Conservation (phyloP, 176 grass and related monocot species). For the Tillandsia fasciculata region DNA sequence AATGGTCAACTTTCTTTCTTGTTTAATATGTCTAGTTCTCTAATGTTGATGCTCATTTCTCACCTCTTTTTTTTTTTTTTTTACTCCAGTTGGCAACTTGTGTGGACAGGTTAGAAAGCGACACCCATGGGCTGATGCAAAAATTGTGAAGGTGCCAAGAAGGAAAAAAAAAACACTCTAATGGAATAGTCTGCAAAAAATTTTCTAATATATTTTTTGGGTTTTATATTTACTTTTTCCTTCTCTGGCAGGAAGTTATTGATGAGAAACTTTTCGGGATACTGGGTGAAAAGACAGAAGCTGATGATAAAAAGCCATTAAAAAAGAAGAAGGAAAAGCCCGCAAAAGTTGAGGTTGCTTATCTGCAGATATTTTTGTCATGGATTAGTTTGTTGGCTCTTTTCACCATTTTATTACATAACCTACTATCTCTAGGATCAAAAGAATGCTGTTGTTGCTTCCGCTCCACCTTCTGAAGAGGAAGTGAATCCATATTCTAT, state of each 20-base stretch:
- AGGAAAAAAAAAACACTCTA: neutral
- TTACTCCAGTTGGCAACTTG: slow-evolving; percentile 63
- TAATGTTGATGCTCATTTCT: neutral
- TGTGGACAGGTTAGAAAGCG: slow-evolving; percentile 81
- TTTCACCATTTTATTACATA: neutral
- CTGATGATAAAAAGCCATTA: slow-evolving; percentile 81
- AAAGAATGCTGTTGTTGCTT: slow-evolving; percentile 35
- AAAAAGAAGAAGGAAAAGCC: slow-evolving; percentile 96
- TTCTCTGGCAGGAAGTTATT: slow-evolving; percentile 63
- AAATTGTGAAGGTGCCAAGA: slow-evolving; percentile 56
- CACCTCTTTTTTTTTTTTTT: slow-evolving; percentile 10
- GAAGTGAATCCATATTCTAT: slow-evolving; percentile 86
- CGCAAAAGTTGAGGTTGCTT: slow-evolving; percentile 72
- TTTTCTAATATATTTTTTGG: slow-evolving; percentile 17
- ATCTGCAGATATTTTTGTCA: slow-evolving; percentile 3
- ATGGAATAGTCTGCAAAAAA: neutral
- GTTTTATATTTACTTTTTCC: slow-evolving; percentile 10
- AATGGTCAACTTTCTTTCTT: slow-evolving; percentile 48
- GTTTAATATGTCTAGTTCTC: neutral
- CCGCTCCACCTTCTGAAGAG: slow-evolving; percentile 57
- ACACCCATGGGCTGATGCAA: slow-evolving; percentile 92
- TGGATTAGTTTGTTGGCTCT: slow-evolving; percentile 6
- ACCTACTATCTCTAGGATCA: slow-evolving; percentile 46
- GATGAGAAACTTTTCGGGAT: slow-evolving; percentile 68
- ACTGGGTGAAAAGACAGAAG: slow-evolving; percentile 77